Evolutionary conservation across 2,329 filamentous ascomycete genomes (phyloP).

Genomic region (Ambrosiella xylebori): DNA sequence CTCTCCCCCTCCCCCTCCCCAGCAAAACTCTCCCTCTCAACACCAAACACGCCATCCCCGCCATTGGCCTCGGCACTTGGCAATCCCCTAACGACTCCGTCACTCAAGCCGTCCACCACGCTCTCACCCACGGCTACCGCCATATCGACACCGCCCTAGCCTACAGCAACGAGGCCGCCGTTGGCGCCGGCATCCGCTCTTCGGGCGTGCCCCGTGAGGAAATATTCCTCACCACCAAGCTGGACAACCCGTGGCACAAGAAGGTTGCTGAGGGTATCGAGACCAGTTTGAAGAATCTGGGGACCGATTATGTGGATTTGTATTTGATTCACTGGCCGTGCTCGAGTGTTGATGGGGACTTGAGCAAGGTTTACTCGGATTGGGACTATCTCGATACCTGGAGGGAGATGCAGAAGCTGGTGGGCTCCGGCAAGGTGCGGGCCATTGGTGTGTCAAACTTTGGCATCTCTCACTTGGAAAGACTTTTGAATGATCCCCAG

Average conservation of each 20-base stretch:
- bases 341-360: slow-evolving; percentile 42
- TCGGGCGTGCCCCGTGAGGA: slow-evolving; percentile 47
- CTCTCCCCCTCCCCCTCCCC: background rate
- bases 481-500: slow-evolving; percentile 47
- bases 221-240: slow-evolving; percentile 64
- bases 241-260: slow-evolving; percentile 66
- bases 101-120: slow-evolving; percentile 50
- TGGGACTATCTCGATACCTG: slow-evolving; percentile 75
- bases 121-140: slow-evolving; percentile 50
- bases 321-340: slow-evolving; percentile 60
- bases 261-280: slow-evolving; percentile 45
- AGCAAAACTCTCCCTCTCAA: slow-evolving; percentile 46
- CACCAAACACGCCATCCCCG: slow-evolving; percentile 61
- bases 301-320: slow-evolving; percentile 49
- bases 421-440: slow-evolving; percentile 50
- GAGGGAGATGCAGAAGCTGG: slow-evolving; percentile 53
- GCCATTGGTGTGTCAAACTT: slow-evolving; percentile 84
- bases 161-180: slow-evolving; percentile 60
- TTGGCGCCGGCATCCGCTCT: slow-evolving; percentile 46
- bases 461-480: slow-evolving; percentile 62
- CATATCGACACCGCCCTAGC: slow-evolving; percentile 63
- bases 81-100: slow-evolving; percentile 55
- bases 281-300: slow-evolving; percentile 41
- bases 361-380: slow-evolving; percentile 52
- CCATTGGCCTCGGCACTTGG: slow-evolving; percentile 64